These are phyloP conservation scores for Mortierella alpina DNA, from an alignment of 192 early-diverging fungal genomes.

Conservation along the genomic window DNA sequence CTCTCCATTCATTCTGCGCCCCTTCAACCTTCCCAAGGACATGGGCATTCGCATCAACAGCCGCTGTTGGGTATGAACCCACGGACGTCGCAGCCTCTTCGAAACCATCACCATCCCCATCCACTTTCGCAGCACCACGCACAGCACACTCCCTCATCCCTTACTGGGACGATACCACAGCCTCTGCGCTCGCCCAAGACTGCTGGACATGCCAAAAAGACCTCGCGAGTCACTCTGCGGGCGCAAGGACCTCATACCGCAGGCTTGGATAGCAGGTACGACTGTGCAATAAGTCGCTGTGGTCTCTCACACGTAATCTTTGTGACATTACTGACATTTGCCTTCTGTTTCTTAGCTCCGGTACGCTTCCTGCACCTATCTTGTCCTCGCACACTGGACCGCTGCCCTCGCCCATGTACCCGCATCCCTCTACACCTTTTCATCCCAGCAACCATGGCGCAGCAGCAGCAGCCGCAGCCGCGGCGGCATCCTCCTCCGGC, in stretches of 20 bases:
- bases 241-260: constrained; percentile 25
- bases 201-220: constrained; percentile 26
- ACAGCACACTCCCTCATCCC: neutral
- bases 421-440: constrained; percentile 57
- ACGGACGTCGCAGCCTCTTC: constrained; percentile 36
- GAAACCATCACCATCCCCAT: constrained; percentile 40
- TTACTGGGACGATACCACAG: constrained; percentile 28
- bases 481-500: constrained; percentile 2
- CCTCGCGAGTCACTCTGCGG: constrained; percentile 31
- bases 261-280: constrained; percentile 38
- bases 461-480: constrained; percentile 3
- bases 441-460: constrained; percentile 29
- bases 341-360: constrained; percentile 27
- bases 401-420: constrained; percentile 59
- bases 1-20: constrained; percentile 61
- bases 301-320: too few relatives aligned
- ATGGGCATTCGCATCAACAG: constrained; percentile 12
- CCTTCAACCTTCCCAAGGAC: constrained; percentile 54
- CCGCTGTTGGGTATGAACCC: constrained; percentile 29
- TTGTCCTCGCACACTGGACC: constrained; percentile 53
- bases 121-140: constrained; percentile 27
- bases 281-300: too few relatives aligned
- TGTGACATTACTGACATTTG: neutral
- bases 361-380: constrained; percentile 40
- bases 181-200: constrained; percentile 41